phyloP scores from a whole-genome alignment of 2,329 filamentous ascomycete genomes.

The Hypoxylon sp. region DNA sequence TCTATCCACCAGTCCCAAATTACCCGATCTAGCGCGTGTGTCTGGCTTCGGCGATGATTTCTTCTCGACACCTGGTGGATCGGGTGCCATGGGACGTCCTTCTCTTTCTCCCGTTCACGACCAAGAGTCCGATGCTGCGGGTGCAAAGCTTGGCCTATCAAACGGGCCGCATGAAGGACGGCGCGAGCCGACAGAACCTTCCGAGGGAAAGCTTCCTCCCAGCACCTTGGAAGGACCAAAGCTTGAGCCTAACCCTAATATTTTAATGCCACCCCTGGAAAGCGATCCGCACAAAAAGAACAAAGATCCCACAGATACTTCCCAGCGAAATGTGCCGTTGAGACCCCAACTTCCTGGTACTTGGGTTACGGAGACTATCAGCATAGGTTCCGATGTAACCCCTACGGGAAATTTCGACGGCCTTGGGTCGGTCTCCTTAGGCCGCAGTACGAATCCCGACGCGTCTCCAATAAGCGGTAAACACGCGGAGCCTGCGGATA shows the following conservation, averaged over 20 bases:
- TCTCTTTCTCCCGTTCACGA: slow-evolving; percentile 19
- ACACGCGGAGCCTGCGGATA: slow-evolving; percentile 38
- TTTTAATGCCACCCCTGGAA: slow-evolving; percentile 27
- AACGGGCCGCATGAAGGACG: slow-evolving; percentile 10
- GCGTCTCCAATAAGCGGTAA: slow-evolving; percentile 34
- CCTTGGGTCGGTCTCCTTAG: slow-evolving; percentile 21
- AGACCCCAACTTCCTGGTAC: slow-evolving; percentile 48
- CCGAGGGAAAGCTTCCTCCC: slow-evolving; percentile 31
- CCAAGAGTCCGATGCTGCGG: slow-evolving; percentile 9
- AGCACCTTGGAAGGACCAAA: slow-evolving; percentile 42
- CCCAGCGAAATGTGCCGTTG: slow-evolving; percentile 11
- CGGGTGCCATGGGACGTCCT: slow-evolving; percentile 23
- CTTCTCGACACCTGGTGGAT: slow-evolving; percentile 56
- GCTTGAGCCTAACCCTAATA: slow-evolving; percentile 34
- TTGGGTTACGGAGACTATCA: slow-evolving; percentile 49
- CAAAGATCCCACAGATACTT: slow-evolving; percentile 9
- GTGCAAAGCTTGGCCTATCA: slow-evolving; percentile 6
- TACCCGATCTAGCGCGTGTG: slow-evolving; percentile 69
- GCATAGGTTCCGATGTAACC: slow-evolving; percentile 39
- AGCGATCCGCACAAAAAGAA: slow-evolving; percentile 23
- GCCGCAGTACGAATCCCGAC: slow-evolving; percentile 32
- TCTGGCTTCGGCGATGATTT: slow-evolving; percentile 71
- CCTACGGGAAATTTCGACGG: slow-evolving; percentile 41
- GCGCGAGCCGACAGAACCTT: slow-evolving; percentile 15
- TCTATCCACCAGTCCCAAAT: slow-evolving; percentile 65